These are phyloP conservation scores for Helichrysum umbraculigerum DNA, from an alignment of 129 eudicot species.

Conservation along the genomic window DNA sequence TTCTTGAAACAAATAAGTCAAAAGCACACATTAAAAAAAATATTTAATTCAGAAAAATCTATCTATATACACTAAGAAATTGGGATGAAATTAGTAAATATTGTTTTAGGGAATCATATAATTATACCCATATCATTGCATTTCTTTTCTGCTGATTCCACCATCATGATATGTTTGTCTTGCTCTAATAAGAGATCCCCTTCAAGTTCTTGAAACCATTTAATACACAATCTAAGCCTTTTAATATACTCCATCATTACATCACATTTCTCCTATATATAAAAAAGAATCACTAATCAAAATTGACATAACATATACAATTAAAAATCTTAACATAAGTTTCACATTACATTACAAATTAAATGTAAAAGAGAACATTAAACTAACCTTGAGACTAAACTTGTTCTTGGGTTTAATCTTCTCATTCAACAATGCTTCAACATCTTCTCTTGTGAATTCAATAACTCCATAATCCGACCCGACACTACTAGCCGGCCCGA, in stretches of 20 bases:
- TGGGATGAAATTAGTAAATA: neutral
- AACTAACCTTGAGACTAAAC: conserved; percentile 68
- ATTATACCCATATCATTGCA: conserved; percentile 72
- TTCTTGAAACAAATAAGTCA: conserved; percentile 43
- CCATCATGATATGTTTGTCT: conserved; percentile 48
- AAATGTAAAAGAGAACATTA: neutral
- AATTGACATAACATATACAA: neutral
- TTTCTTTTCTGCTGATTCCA: conserved; percentile 78
- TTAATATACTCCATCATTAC: conserved; percentile 68
- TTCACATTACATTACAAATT: neutral
- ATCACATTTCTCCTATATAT: conserved; percentile 75
- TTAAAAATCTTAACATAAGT: neutral
- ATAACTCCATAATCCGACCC: conserved; percentile 61
- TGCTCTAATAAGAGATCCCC: conserved; percentile 53
- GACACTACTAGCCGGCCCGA: conserved; percentile 51
- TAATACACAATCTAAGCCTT: conserved; percentile 73
- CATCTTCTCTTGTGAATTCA: conserved; percentile 80
- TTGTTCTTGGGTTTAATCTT: conserved; percentile 78
- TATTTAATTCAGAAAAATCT: neutral
- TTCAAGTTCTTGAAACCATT: conserved; percentile 89
- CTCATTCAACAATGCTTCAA: conserved; percentile 81
- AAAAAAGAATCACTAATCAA: conserved; percentile 14
- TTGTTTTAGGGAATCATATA: neutral
- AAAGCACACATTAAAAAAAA: neutral
- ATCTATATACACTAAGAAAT: neutral